A percentile compares a stretch with the other conserved stretches of the same genome.
Conservation (phyloP, 805 yeast species). For the Alloascoidea hylecoeti region DNA sequence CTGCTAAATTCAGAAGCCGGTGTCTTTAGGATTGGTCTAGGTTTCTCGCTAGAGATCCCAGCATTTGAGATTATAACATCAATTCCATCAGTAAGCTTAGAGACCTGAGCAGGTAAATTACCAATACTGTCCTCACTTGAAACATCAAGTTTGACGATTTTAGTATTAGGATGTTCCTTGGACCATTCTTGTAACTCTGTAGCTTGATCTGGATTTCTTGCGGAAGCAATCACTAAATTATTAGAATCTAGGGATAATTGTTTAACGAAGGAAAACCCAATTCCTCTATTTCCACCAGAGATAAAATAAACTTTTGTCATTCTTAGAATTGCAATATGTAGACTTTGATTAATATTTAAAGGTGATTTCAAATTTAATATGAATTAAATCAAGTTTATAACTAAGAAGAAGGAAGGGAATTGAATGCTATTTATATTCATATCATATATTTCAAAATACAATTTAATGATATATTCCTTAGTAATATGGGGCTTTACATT, state of each 20-base stretch:
- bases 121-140: conserved; percentile 9
- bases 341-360: too few species aligned
- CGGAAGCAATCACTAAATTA: conserved; percentile 13
- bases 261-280: conserved; percentile 19
- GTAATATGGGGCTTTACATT: too few species aligned
- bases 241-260: conserved; percentile 11
- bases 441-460: too few species aligned
- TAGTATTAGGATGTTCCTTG: conserved; percentile 9
- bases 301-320: conserved; percentile 14
- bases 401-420: too few species aligned
- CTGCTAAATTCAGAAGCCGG: conserved; percentile 3
- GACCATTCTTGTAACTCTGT: conserved; percentile 6
- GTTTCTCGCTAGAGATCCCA: conserved; percentile 13
- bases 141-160: conserved; percentile 13
- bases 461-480: too few species aligned
- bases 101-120: conserved; percentile 7
- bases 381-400: too few species aligned
- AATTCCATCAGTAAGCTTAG: too few species aligned
- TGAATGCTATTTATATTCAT: too few species aligned
- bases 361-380: too few species aligned
- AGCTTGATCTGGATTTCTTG: conserved; percentile 7
- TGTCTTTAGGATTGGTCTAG: too few species aligned
- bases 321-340: too few species aligned
- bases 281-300: conserved; percentile 24
- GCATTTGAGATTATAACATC: conserved; percentile 16